Evolutionary conservation across 768 basidiomycete species (phyloP).

Genomic region (Termitomyces sp.): DNA sequence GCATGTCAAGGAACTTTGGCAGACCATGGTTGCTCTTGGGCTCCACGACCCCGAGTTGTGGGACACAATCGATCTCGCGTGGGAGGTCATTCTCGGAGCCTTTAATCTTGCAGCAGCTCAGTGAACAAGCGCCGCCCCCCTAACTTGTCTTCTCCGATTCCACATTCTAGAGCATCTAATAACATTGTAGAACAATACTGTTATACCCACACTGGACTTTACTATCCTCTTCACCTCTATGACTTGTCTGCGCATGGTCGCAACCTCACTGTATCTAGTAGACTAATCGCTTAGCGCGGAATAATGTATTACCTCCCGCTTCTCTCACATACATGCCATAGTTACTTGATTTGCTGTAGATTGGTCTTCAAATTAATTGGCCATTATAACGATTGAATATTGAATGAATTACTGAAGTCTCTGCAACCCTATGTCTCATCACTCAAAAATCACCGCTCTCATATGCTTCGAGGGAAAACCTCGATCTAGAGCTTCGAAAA

Average conservation of each 20-base stretch:
- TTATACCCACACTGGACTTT: background rate
- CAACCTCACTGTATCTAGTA: constrained; percentile 13
- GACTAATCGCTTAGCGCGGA: constrained; percentile 4
- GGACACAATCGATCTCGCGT: constrained; percentile 73
- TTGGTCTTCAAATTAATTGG: background rate
- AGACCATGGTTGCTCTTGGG: constrained; percentile 71
- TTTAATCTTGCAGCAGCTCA: constrained; percentile 41
- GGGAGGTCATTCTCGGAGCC: constrained; percentile 65
- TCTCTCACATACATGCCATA: background rate
- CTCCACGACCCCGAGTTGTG: constrained; percentile 69
- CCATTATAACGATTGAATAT: background rate
- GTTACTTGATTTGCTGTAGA: background rate
- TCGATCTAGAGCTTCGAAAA: no score
- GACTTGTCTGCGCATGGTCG: constrained; percentile 7
- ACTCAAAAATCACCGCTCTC: no score
- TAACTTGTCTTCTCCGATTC: background rate
- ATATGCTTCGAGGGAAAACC: no score
- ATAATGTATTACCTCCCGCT: constrained; percentile 6
- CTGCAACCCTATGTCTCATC: no score
- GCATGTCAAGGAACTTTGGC: constrained; percentile 75
- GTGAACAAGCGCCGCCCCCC: constrained; percentile 11
- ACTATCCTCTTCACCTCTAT: background rate
- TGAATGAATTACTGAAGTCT: no score
- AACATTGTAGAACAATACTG: background rate
- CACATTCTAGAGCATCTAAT: background rate